These are phyloP conservation scores for Rhododendron simsii DNA, from an alignment of 148 eudicot species.

Conservation along the genomic window DNA sequence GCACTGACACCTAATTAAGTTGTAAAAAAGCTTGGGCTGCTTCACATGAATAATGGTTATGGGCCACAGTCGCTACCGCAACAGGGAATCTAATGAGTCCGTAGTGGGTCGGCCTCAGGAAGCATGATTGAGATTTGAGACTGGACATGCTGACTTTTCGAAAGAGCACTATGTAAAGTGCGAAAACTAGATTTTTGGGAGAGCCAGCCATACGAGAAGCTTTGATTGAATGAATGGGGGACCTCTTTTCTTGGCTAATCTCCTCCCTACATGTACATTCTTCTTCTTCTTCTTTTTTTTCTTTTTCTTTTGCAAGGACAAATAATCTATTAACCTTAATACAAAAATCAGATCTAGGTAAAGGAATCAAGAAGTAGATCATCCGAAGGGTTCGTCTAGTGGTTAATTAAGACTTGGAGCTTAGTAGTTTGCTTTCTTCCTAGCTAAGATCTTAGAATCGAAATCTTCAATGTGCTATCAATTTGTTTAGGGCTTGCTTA, in stretches of 20 bases:
- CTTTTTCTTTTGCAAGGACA: neutral
- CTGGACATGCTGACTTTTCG: neutral
- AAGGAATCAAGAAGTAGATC: neutral
- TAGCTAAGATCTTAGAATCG: no score
- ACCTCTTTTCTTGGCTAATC: neutral
- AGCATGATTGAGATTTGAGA: neutral
- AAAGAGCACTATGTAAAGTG: constrained; percentile 6
- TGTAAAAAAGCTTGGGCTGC: no score
- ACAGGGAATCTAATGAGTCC: neutral
- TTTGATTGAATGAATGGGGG: neutral
- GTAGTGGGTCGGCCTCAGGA: neutral
- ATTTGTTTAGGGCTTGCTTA: no score
- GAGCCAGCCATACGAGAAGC: neutral
- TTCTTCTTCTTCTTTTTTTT: neutral
- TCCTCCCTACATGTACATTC: neutral
- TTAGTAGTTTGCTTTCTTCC: no score
- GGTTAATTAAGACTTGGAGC: no score
- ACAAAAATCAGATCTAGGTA: neutral
- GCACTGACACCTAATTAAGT: no score
- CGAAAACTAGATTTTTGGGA: neutral
- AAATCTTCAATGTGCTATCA: no score
- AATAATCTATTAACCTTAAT: neutral
- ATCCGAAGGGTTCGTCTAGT: no score
- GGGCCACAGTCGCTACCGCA: neutral
- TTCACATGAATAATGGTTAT: neutral